Conservation (phyloP, 139 green algal species). For the Chlamydomonas sp. region DNA sequence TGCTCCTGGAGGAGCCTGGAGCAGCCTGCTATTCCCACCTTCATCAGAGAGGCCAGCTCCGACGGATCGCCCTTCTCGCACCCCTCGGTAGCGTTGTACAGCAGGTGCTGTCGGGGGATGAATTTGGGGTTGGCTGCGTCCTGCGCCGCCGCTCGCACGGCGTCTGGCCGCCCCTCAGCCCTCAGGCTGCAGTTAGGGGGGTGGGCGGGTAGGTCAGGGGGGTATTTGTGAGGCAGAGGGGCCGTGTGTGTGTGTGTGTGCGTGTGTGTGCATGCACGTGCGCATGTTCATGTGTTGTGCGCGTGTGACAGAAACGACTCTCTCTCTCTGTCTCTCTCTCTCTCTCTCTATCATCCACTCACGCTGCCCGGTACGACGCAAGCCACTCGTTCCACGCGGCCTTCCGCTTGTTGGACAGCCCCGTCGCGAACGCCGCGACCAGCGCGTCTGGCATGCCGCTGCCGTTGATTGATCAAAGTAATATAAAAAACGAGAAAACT, state of each 20-base stretch:
- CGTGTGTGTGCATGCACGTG: too few relatives aligned
- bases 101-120: conserved; percentile 76
- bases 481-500: neutral
- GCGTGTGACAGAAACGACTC: too few relatives aligned
- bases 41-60: conserved; percentile 21
- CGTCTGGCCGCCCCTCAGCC: conserved; percentile 39
- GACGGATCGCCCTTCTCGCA: conserved; percentile 42
- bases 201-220: too few relatives aligned
- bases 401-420: neutral
- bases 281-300: too few relatives aligned
- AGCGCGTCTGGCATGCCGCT: neutral
- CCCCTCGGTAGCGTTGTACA: conserved; percentile 61
- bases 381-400: conserved; percentile 6
- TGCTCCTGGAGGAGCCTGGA: too few relatives aligned
- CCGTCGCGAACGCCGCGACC: neutral
- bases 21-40: too few relatives aligned
- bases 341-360: too few relatives aligned
- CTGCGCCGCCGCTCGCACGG: conserved; percentile 40
- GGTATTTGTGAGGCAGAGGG: too few relatives aligned
- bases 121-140: conserved; percentile 61
- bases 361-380: too few relatives aligned
- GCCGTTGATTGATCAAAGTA: neutral
- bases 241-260: too few relatives aligned
- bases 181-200: conserved; percentile 37
- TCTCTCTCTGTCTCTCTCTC: too few relatives aligned